These are phyloP conservation scores for Hyaloscypha bicolor DNA, from an alignment of 495 filamentous ascomycete genomes.

Conservation along the genomic window DNA sequence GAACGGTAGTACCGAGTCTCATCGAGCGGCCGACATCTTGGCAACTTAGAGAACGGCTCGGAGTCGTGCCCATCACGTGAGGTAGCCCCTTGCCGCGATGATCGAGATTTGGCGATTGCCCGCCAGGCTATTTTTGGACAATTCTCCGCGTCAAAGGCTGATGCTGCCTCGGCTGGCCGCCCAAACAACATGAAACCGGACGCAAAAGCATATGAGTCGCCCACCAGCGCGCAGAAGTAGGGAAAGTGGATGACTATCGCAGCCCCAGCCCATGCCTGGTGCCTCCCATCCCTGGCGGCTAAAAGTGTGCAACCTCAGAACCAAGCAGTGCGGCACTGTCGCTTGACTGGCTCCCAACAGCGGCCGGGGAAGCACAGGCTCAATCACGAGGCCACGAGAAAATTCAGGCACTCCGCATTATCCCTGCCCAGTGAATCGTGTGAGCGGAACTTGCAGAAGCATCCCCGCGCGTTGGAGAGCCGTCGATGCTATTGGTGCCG, in stretches of 20 bases:
- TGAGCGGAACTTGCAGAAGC: constrained; percentile 19
- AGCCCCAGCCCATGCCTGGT: too few species aligned
- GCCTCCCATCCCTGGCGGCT: constrained; percentile 21
- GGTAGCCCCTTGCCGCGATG: neutral
- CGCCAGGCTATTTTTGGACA: constrained; percentile 1
- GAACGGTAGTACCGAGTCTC: neutral
- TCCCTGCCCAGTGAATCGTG: constrained; percentile 13
- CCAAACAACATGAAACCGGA: constrained; percentile 15
- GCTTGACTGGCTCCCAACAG: constrained; percentile 16
- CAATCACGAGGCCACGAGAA: constrained; percentile 29
- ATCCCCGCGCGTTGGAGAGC: neutral
- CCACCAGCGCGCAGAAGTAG: neutral
- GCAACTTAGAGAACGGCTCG: neutral
- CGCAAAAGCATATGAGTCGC: constrained; percentile 3
- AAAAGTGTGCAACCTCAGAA: constrained; percentile 9
- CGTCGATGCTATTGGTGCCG: neutral
- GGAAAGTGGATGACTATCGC: constrained; percentile 10
- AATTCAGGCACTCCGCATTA: constrained; percentile 26
- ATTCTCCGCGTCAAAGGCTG: neutral
- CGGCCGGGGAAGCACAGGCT: constrained; percentile 17
- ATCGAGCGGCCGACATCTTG: neutral
- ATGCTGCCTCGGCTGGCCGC: neutral
- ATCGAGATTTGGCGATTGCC: constrained; percentile 3
- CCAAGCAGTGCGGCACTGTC: constrained; percentile 7
- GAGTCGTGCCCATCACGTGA: neutral